A percentile compares a stretch with the other conserved stretches of the same genome.
These are phyloP conservation scores for Tubosaeta sp. DNA, from an alignment of 768 basidiomycete genomes.

Conservation along the genomic window DNA sequence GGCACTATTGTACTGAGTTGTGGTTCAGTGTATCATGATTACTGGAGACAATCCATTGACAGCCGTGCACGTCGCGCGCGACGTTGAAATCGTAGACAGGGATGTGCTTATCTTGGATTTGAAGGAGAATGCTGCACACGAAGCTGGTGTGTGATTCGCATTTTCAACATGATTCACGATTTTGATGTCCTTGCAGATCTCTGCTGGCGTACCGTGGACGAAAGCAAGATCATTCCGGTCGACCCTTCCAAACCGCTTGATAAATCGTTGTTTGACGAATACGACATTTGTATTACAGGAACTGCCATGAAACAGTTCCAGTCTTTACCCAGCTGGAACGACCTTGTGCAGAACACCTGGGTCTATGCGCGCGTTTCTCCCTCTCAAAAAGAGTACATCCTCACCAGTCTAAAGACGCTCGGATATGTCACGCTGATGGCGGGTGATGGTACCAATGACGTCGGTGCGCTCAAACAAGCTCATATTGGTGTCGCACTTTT, in stretches of 20 bases:
- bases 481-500: constrained; percentile 93
- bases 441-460: constrained; percentile 98
- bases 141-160: constrained; percentile 50
- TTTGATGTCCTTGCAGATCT: constrained; percentile 50
- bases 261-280: constrained; percentile 67
- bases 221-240: constrained; percentile 82
- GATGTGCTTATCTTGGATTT: constrained; percentile 91
- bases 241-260: constrained; percentile 79
- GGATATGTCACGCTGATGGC: constrained; percentile 97
- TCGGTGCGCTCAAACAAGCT: constrained; percentile 96
- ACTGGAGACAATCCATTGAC: constrained; percentile 98
- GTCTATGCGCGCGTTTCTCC: constrained; percentile 99
- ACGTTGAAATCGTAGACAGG: constrained; percentile 96
- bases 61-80: constrained; percentile 90
- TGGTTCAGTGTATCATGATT: constrained; percentile 89
- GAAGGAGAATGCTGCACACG: constrained; percentile 70
- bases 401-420: constrained; percentile 82
- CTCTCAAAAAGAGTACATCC: constrained; percentile 90
- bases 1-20: neutral
- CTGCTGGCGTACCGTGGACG: constrained; percentile 92
- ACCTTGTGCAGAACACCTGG: constrained; percentile 92
- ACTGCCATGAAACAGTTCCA: constrained; percentile 88
- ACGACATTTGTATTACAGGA: constrained; percentile 97
- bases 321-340: constrained; percentile 61
- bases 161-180: neutral